Evolutionary conservation across 2,329 filamentous ascomycete species (phyloP), one percentile per base, ranked within the genome.

Genomic region (Colletotrichum scovillei): DNA sequence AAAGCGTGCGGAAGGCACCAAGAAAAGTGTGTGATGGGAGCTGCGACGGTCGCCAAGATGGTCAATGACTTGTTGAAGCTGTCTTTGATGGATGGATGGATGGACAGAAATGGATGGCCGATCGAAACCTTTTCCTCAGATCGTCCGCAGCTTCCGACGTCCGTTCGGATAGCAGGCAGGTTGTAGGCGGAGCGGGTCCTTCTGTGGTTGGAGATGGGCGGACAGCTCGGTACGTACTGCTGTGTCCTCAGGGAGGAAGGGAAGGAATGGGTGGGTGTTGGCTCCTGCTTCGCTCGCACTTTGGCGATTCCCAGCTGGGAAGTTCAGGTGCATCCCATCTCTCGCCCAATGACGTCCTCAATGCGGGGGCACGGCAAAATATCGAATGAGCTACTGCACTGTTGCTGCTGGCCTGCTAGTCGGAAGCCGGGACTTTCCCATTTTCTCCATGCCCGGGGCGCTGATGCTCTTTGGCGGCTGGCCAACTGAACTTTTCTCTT

Each of bases 1-100:
- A 12, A n/a, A 28, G 28, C 32, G 19, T 14, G 30, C 55, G 35
- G 67, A 73, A 70, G 65, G 65, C 60, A 65, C 52, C 19, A 24
- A 55, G 60, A 49, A 65, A 67, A 73, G 60, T 46, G 70, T 73
- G 60, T 73, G 55, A 32, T 70, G 53, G 38, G 35, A 49, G 26
- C n/a, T 42, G 26, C 28, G 60, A 70, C 42, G 32, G 62, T 32
- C 42, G 62, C 69, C 69, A 67, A 63, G 49, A 67, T 26, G n/a
- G 38, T 19, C 26, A 26, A 32, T 22, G 26, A 28, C 35, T 22
- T 26, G 12, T 59, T 38, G 42, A 42, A 19, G 38, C 14, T 42
- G 16, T 19, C 14, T 16, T 42, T 42, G 38, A 19, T 19, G 38
- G 16, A 42, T 49, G 19, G 42, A 35, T 35, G 32, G 32, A 35